A percentile compares a stretch with the other conserved stretches of the same genome.
Evolutionary conservation across 176 grass and related monocot species (phyloP).

Genomic region (Eleusine coracana): DNA sequence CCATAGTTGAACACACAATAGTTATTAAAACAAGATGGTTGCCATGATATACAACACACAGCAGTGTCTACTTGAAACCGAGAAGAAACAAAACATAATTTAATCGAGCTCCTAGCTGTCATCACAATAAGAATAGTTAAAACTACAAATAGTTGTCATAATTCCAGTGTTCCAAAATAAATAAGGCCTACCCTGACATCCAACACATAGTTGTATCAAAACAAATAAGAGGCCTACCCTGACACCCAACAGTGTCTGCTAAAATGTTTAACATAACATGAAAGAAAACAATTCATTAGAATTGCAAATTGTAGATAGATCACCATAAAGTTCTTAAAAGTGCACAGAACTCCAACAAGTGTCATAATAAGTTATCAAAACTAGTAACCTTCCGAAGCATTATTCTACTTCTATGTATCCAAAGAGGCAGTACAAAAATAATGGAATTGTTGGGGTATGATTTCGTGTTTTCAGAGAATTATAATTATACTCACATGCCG

Average conservation of each 20-base stretch:
- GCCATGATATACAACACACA: not conserved
- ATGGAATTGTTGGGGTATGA: not conserved
- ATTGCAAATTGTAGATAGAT: not conserved
- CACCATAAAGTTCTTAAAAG: not conserved
- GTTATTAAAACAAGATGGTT: not conserved
- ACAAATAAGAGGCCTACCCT: not conserved
- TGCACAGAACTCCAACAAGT: not conserved
- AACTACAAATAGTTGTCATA: not conserved
- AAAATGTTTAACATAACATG: not conserved
- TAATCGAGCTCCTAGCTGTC: not conserved
- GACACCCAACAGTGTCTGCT: not conserved
- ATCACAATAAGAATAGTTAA: not conserved
- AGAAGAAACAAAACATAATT: constrained; percentile 3
- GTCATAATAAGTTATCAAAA: not conserved
- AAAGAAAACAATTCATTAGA: not conserved
- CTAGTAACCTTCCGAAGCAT: not conserved
- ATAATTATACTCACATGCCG: constrained; percentile 14
- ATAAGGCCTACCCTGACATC: too few species aligned
- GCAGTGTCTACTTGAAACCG: not conserved
- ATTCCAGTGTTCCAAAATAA: not conserved
- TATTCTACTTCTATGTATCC: not conserved
- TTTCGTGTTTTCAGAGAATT: not conserved
- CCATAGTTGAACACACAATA: not conserved
- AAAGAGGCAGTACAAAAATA: not conserved
- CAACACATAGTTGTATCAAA: not conserved